phyloP scores from a whole-genome alignment of 805 yeast species.

The Saccharomyces eubayanus region DNA sequence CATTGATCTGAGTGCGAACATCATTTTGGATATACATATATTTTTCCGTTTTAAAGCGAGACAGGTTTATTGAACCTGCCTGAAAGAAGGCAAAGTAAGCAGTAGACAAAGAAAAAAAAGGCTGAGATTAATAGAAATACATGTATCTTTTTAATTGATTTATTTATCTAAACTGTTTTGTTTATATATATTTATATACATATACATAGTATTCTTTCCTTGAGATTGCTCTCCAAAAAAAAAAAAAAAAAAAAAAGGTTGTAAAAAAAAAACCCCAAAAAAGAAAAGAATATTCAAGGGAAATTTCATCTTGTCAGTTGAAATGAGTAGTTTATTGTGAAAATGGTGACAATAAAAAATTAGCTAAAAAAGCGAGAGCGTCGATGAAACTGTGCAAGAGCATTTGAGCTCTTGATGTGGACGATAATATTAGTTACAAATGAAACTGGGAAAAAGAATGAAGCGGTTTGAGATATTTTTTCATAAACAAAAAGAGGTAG shows the following conservation, averaged over 20 bases:
- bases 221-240: background rate
- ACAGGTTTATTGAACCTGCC: background rate
- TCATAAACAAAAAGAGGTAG: background rate
- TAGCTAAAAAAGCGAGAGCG: background rate
- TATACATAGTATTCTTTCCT: background rate
- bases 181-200: background rate
- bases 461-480: background rate
- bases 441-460: background rate
- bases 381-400: background rate
- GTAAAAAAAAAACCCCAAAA: background rate
- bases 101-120: background rate
- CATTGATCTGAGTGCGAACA: background rate
- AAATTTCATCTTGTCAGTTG: background rate
- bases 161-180: background rate
- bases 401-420: background rate
- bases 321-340: background rate
- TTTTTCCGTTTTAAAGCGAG: background rate
- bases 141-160: background rate
- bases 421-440: background rate
- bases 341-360: background rate
- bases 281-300: background rate
- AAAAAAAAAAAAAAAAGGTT: background rate
- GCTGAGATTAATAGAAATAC: background rate
- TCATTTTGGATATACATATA: background rate
- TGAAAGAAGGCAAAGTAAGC: too few species aligned